Percentiles rank a stretch among this genome's conserved stretches.
Conservation (phyloP, 805 yeast species). For the Blastobotrys americana region DNA sequence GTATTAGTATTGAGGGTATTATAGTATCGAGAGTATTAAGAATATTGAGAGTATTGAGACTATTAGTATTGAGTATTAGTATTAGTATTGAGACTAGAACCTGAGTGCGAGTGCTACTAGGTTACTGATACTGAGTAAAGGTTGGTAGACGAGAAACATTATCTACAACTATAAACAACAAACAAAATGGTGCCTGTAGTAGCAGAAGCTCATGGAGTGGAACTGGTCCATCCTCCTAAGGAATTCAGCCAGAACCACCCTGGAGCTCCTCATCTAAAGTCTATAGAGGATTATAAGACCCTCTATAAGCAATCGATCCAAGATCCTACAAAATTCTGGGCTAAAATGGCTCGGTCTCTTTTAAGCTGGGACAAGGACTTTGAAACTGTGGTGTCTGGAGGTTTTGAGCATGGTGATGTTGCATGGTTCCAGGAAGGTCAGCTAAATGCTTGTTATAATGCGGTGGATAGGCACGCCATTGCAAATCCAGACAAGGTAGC, state of each 20-base stretch:
- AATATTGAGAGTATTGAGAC: too few species aligned
- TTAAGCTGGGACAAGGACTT: conserved; percentile 79
- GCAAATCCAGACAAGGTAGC: conserved; percentile 69
- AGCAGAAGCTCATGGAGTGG: conserved; percentile 19
- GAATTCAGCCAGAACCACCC: conserved; percentile 36
- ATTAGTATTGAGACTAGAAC: too few species aligned
- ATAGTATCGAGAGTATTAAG: too few species aligned
- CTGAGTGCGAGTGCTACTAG: too few species aligned
- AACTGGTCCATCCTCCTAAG: conserved; percentile 21
- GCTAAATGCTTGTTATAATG: conserved; percentile 86
- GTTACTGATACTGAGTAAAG: too few species aligned
- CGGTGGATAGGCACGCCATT: conserved; percentile 93
- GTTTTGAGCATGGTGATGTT: conserved; percentile 65
- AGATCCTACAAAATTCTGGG: conserved; percentile 76
- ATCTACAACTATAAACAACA: too few species aligned
- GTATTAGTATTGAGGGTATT: too few species aligned
- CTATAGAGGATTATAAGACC: conserved; percentile 59
- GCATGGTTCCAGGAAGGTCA: conserved; percentile 95
- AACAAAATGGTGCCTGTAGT: conserved; percentile 41
- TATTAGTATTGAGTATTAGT: too few species aligned
- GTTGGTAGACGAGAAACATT: too few species aligned
- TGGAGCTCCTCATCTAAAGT: conserved; percentile 48
- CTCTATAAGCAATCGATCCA: conserved; percentile 69
- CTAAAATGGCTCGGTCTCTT: conserved; percentile 62
- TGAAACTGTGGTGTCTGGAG: conserved; percentile 53